Evolutionary conservation across 441 rosid genomes (phyloP), one percentile per base, ranked within the genome.

Genomic region (Raphanus hybrid): DNA sequence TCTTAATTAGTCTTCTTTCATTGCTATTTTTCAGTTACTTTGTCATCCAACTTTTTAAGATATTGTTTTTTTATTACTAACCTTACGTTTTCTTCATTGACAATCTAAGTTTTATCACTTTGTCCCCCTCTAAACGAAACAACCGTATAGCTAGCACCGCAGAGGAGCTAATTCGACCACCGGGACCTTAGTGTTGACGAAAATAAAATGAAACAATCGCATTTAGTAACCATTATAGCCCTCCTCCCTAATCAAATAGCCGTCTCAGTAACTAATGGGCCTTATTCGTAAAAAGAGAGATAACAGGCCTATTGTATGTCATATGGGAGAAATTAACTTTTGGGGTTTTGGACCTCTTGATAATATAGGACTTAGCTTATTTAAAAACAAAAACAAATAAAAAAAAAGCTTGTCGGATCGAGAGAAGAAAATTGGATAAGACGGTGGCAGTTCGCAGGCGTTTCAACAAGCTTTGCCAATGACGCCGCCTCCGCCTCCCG

Each of bases 401-500:
- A 0, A 45, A 45, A 39, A 45, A 48, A 12, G 54, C 54, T 48
- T 12, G 54, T 48, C 54, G 54, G 54, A 48, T 48, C 54, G 16
- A 48, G 54, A 48, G 15, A 50, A 52, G 58, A 50, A 14, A 52
- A 52, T 6, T 14, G 9, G 58, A 52, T 52, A 52, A 52, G 20
- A 52, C 58, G 8, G 58, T 52, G 9, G 58, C 9, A 14, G 20
- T 4, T 43, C 50, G n/a, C 50, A 10, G 50, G 8, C 55, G 8
- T 45, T 50, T 50, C 55, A n/a, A 1, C 16, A 14, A 48, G 55
- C 52, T 45, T 5, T 6, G 67, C 45, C 12, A 8, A 73, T 79
- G 81, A 70, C 84, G 58, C 58, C 81, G 67, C 16, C 82, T 70
- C 77, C 88, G 20, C 94, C 92, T 37, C 73, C 82, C 74, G 88